Percentiles rank a stretch among this genome's conserved stretches.
Conservation (phyloP, 1,284 basidiomycete genomes). For the Ceratobasidium sp. region DNA sequence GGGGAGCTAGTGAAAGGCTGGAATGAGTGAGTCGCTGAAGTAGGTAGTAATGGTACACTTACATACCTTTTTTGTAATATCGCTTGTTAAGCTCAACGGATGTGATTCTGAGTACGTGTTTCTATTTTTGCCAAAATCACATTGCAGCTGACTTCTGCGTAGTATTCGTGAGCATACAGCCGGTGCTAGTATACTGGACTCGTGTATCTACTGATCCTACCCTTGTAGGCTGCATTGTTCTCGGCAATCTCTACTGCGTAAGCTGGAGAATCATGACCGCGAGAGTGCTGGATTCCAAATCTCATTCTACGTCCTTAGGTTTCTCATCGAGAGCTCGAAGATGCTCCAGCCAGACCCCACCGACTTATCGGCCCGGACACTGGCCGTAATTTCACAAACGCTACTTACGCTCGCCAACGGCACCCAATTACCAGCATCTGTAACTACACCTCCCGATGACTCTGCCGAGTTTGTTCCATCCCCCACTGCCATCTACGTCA, state of each 20-base stretch:
- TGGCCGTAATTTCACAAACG: neutral
- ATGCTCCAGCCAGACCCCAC: neutral
- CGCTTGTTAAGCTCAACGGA: neutral
- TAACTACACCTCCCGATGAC: neutral
- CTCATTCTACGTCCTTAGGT: neutral
- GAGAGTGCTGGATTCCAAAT: neutral
- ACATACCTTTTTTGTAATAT: neutral
- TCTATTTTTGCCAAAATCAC: neutral
- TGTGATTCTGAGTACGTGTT: neutral
- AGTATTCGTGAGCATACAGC: constrained; percentile 20
- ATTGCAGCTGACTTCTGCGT: neutral
- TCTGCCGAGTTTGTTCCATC: neutral
- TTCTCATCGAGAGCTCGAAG: constrained; percentile 6
- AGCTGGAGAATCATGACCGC: neutral
- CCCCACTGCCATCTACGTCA: neutral
- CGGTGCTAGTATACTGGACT: too few relatives aligned
- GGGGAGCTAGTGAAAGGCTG: neutral
- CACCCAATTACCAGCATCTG: neutral
- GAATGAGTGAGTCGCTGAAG: neutral
- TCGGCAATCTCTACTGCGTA: constrained; percentile 29
- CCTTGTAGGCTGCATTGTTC: constrained; percentile 26
- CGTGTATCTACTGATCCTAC: too few relatives aligned
- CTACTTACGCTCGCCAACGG: neutral
- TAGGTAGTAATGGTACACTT: neutral
- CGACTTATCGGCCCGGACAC: constrained; percentile 6